Evolutionary conservation across 805 yeast species (phyloP).

Genomic region (Martiniozyma abietophila): DNA sequence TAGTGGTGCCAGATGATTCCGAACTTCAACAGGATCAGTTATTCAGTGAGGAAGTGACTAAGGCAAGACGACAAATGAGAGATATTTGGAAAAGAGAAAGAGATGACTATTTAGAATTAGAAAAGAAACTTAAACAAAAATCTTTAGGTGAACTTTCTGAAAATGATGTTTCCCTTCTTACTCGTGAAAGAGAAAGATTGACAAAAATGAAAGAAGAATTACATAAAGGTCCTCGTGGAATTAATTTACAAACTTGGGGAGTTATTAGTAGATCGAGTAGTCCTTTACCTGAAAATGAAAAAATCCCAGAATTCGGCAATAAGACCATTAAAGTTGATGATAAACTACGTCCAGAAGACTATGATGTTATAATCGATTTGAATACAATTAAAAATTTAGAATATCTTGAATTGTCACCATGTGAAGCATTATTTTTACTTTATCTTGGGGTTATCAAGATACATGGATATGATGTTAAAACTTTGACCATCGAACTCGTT

Average conservation of each 20-base stretch:
- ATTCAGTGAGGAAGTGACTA: conserved; percentile 71
- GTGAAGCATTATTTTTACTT: conserved; percentile 67
- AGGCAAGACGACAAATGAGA: conserved; percentile 61
- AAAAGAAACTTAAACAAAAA: conserved; percentile 25
- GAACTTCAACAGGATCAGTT: conserved; percentile 13
- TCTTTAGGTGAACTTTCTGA: conserved; percentile 10
- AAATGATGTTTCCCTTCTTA: conserved; percentile 19
- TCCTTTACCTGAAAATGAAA: conserved; percentile 1
- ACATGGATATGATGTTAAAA: conserved; percentile 1
- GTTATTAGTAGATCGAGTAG: conserved; percentile 1
- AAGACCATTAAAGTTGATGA: neutral
- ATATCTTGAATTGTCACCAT: conserved; percentile 60
- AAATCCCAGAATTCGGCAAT: neutral
- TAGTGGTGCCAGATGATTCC: conserved; percentile 1
- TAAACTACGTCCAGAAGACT: conserved; percentile 28
- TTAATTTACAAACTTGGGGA: neutral
- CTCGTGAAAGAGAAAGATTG: conserved; percentile 26
- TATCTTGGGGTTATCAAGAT: conserved; percentile 26
- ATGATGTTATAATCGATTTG: conserved; percentile 23
- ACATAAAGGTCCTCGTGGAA: conserved; percentile 11
- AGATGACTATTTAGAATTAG: conserved; percentile 43
- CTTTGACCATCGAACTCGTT: conserved; percentile 13
- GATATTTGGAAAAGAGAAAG: conserved; percentile 63
- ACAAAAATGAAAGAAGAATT: conserved; percentile 15
- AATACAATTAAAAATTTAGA: conserved; percentile 28